Percentiles rank a stretch among this genome's conserved stretches.
These are phyloP conservation scores for Penicillium alfredii DNA, from an alignment of 495 filamentous ascomycete genomes.

Conservation along the genomic window DNA sequence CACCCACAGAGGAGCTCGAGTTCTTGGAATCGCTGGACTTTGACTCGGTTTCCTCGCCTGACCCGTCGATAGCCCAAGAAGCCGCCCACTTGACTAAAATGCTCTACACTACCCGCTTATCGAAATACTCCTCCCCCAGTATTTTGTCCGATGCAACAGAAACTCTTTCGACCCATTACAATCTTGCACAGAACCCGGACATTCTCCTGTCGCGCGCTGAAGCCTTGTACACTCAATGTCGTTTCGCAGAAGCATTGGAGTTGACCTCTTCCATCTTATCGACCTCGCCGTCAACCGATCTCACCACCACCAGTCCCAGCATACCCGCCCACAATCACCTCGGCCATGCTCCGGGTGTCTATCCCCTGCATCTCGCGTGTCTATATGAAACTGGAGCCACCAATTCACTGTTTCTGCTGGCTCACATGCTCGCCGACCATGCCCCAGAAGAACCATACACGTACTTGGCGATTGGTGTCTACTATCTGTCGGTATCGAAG, in stretches of 20 bases:
- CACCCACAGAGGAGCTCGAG: constrained; percentile 91
- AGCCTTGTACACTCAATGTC: constrained; percentile 89
- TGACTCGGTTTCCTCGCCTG: constrained; percentile 60
- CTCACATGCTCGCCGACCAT: constrained; percentile 90
- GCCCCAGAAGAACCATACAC: constrained; percentile 86
- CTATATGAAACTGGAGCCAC: constrained; percentile 81
- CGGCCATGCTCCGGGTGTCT: constrained; percentile 81
- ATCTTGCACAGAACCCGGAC: constrained; percentile 80
- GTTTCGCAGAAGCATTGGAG: constrained; percentile 77
- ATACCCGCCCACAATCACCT: constrained; percentile 48
- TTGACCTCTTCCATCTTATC: constrained; percentile 77
- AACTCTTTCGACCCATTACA: constrained; percentile 87
- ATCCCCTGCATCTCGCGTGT: constrained; percentile 89
- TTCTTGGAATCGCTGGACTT: constrained; percentile 93
- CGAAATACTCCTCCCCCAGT: constrained; percentile 86
- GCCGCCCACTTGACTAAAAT: constrained; percentile 89
- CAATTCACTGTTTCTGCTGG: constrained; percentile 83
- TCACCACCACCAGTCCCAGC: constrained; percentile 14
- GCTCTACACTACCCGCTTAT: constrained; percentile 94
- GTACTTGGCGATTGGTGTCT: constrained; percentile 90
- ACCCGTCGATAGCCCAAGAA: constrained; percentile 64
- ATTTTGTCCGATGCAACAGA: constrained; percentile 84
- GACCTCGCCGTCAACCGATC: constrained; percentile 33
- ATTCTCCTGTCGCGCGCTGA: constrained; percentile 89
- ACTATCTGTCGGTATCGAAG: constrained; percentile 84